Percentiles rank a stretch among this genome's conserved stretches.
Conservation (phyloP, 192 early-diverging fungal species). For the Podila epicladia region DNA sequence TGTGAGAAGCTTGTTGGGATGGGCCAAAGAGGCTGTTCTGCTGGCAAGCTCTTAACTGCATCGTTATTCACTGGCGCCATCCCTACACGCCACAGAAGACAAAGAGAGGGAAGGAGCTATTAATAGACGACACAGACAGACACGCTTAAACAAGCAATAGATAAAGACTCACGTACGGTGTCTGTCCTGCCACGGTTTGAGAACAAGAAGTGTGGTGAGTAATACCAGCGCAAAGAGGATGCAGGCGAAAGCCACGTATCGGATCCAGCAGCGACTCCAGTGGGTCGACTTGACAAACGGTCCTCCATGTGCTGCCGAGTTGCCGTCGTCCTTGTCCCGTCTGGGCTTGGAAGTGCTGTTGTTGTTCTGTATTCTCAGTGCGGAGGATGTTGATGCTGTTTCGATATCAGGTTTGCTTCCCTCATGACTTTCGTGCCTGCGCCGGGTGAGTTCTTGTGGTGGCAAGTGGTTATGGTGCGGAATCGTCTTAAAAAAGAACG, state of each 20-base stretch:
- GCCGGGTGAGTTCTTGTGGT: not conserved
- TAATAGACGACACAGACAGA: too few relatives aligned
- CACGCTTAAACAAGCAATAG: not conserved
- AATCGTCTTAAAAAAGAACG: not conserved
- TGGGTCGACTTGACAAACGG: not conserved
- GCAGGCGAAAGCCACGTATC: not conserved
- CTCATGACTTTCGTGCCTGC: not conserved
- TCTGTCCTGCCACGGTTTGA: constrained; percentile 17
- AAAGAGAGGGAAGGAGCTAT: not conserved
- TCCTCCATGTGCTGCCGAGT: too few relatives aligned
- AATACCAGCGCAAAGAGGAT: not conserved
- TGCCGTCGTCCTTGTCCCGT: too few relatives aligned
- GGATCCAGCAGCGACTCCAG: constrained; percentile 21
- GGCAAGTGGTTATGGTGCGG: not conserved
- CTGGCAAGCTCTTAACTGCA: constrained; percentile 28
- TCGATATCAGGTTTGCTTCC: not conserved
- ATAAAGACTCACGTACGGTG: constrained; percentile 10
- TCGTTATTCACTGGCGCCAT: constrained; percentile 20
- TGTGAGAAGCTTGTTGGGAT: constrained; percentile 21
- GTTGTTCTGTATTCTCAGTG: not conserved
- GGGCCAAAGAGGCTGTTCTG: constrained; percentile 43
- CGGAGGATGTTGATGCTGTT: not conserved
- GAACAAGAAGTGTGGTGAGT: not conserved
- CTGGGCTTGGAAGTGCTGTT: not conserved
- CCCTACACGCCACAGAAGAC: not conserved